Percentiles rank a stretch among this genome's conserved stretches.
Conservation (phyloP, 192 early-diverging fungal genomes). For the Tieghemiomyces parasiticus region DNA sequence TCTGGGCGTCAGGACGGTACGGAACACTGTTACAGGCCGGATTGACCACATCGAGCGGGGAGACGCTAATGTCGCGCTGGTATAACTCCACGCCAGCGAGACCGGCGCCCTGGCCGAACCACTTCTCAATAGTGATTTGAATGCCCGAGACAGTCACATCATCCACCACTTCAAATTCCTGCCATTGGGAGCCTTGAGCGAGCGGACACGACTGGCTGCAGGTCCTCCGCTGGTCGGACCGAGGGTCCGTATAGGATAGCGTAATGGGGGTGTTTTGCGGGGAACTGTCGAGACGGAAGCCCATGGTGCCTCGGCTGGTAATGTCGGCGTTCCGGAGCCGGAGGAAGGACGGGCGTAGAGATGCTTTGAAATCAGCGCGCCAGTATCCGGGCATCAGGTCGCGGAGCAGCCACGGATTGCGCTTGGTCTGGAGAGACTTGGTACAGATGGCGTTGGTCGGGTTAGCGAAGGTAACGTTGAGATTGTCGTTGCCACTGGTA, state of each 20-base stretch:
- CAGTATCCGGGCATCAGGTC: conserved; percentile 53
- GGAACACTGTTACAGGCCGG: neutral
- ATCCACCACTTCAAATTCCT: conserved; percentile 29
- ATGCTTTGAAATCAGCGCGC: conserved; percentile 36
- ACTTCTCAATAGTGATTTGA: conserved; percentile 39
- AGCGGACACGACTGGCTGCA: conserved; percentile 28
- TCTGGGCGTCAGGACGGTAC: neutral
- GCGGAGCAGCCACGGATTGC: conserved; percentile 51
- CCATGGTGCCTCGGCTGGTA: conserved; percentile 41
- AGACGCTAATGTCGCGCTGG: conserved; percentile 19
- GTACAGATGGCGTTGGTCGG: conserved; percentile 36
- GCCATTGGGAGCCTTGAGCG: conserved; percentile 19
- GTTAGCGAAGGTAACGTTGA: conserved; percentile 19
- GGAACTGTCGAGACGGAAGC: conserved; percentile 45
- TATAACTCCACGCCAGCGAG: conserved; percentile 30
- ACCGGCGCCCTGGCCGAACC: conserved; percentile 35
- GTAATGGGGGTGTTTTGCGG: conserved; percentile 35
- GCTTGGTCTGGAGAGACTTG: conserved; percentile 12
- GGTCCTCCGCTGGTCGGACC: conserved; percentile 18
- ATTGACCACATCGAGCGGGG: conserved; percentile 1
- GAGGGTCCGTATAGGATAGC: conserved; percentile 47
- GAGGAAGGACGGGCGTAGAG: conserved; percentile 43
- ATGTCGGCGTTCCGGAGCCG: conserved; percentile 43
- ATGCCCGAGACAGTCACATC: conserved; percentile 31
- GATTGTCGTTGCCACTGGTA: conserved; percentile 34